Evolutionary conservation across 2,329 filamentous ascomycete species (phyloP), one percentile per base, ranked within the genome.

Genomic region (Endoconidiophora polonica): DNA sequence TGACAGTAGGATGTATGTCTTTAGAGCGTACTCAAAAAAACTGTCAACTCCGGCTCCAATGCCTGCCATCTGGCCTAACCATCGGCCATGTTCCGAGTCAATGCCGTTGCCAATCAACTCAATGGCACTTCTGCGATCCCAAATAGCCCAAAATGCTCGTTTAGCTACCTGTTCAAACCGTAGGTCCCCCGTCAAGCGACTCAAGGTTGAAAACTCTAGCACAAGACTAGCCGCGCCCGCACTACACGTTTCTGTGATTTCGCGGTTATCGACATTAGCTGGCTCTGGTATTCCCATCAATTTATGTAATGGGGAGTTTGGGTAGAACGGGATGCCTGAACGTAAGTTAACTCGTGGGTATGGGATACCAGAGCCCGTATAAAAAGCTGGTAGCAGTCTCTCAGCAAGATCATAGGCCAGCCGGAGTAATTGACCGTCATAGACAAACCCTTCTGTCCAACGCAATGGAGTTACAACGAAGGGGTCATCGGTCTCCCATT

Each of bases 1-100:
- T 2, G 90, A 94, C 20, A 96, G 76, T 22, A 98, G 66, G 53
- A 98, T 84, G 60, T 94, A 81, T 16, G 87, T 87, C 65, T 98
- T 98, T 59, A 96, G 74, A 3, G 91, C 88, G 64, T 98, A 98
- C 66, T 98, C 91, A 60, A 94, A 96, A 67, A 98, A 98, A 65
- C 88, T 95, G 66, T 98, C 91, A 59, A 94, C 86, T 38, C 91
- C 91, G 5, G 91, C 91, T 46, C 91, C 91, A 57, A 98, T 94
- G 26, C 91, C 90, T n/a, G 90, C 81, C 62, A 86, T 88, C 2
- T 84, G 75, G 6, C 83, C 83, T 33, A 91, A 81, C 91, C 91
- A 98, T 57, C 83, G 73, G 0, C 90, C 91, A 24, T 79, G 83
- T 61, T 96, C 90, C 1, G 87, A 86, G 65, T 94, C 90, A 54